Evolutionary conservation across 2,329 filamentous ascomycete species (phyloP).

Genomic region (Penicillium vulpinum): DNA sequence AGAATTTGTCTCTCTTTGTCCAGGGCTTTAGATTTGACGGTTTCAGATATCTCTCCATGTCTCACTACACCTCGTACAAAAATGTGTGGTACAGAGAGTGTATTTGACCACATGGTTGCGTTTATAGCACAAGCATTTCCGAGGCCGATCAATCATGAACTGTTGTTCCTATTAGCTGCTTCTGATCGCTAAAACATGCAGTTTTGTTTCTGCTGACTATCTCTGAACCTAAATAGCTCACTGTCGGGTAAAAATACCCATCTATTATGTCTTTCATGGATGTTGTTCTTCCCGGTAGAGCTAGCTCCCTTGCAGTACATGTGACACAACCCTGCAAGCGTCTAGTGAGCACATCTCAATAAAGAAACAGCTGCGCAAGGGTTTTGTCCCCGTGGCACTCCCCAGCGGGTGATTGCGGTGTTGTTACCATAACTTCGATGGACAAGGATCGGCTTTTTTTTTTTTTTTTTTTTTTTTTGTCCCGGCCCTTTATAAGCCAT

Average conservation of each 20-base stretch:
- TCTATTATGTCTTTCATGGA: neutral
- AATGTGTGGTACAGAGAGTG: neutral
- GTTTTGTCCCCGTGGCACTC: neutral
- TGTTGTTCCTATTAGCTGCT: too few relatives aligned
- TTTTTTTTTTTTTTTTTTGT: neutral
- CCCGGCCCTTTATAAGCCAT: slow-evolving; percentile 3
- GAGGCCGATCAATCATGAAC: too few relatives aligned
- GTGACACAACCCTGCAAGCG: slow-evolving; percentile 5
- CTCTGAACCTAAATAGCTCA: too few relatives aligned
- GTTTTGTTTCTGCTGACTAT: neutral
- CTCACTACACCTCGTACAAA: neutral
- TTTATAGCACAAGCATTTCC: too few relatives aligned
- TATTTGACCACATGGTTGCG: too few relatives aligned
- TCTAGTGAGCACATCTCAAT: neutral
- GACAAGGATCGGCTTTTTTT: neutral
- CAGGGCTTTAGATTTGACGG: neutral
- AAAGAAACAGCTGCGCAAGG: neutral
- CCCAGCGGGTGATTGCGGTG: neutral
- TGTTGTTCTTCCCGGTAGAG: neutral
- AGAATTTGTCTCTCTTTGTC: neutral
- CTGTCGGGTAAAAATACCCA: neutral
- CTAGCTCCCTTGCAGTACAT: neutral
- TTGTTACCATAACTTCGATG: neutral
- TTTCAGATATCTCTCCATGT: neutral
- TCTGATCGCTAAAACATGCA: neutral